Evolutionary conservation across 495 filamentous ascomycete genomes (phyloP), one percentile per base, ranked within the genome.

Genomic region (Usnea hakonensis): DNA sequence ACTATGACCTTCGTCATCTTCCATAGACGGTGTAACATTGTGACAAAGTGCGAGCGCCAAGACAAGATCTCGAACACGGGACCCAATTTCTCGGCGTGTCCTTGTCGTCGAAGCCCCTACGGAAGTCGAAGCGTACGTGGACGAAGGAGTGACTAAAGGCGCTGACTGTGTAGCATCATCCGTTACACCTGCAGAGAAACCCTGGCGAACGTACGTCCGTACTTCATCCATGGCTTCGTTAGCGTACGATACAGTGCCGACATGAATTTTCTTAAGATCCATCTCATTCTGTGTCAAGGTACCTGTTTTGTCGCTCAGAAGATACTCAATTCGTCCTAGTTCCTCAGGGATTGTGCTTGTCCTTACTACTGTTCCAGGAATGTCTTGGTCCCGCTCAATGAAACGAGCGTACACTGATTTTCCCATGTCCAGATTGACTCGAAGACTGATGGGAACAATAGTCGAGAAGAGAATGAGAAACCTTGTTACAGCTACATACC

Each of bases 151-250:
- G 14, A 86, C 80, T 14, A 95, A 78, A 0, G 74, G 56, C 36
- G 74, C 64, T 8, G 69, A 58, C 13, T 74, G 72, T 10, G 71
- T 61, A 28, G 69, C 62, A 36, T 75, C 72, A 6, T 68, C 70
- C 16, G 76, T 64, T 55, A 72, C 38, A 17, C 79, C 73, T 38
- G 78, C 72, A 8, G 85, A 79, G 70, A 97, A 95, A 33, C 84
- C 88, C 70, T 96, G 92, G 64, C 79, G 83, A 52, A 97, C 81
- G 68, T 94, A 96, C 0, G 89, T 85, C 40, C 83, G 74, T 13
- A 99, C 95, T 71, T 97, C 95, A 62, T 97, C 94, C 95, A 97
- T 97, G 4, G 94, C 92, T 72, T 99, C 95, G 65, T 93, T 94
- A 28, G 91, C 95, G 69, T 97, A 99, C 0, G 92, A 96, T 4